Conservation (phyloP, 345 rosid species). For the Acer negundo region DNA sequence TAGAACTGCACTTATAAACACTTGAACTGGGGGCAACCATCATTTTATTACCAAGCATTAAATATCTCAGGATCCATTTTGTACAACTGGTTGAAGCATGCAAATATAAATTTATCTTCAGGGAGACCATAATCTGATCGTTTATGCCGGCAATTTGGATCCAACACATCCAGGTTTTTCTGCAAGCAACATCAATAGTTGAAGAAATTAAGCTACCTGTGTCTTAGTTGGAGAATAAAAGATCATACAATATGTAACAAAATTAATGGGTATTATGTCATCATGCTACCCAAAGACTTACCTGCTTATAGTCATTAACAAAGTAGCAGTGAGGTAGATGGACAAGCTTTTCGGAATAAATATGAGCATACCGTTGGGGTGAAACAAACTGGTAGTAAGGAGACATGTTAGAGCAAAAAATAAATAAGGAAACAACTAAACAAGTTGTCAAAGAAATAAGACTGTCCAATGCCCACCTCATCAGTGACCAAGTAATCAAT, state of each 20-base stretch:
- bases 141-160: conserved; percentile 71
- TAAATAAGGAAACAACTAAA: neutral
- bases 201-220: neutral
- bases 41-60: conserved; percentile 70
- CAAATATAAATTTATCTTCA: conserved; percentile 94
- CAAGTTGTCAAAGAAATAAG: neutral
- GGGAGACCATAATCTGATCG: conserved; percentile 93
- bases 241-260: neutral
- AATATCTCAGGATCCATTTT: conserved; percentile 99
- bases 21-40: neutral
- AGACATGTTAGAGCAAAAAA: conserved; percentile 21
- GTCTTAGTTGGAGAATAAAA: neutral
- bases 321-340: conserved; percentile 98
- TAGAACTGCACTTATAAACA: neutral
- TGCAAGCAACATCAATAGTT: conserved; percentile 33
- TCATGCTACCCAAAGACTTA: conserved; percentile 17
- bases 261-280: neutral
- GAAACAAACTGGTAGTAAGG: conserved; percentile 76
- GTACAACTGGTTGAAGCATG: conserved; percentile 97
- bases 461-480: conserved; percentile 53
- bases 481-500: conserved; percentile 96
- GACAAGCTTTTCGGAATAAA: conserved; percentile 96
- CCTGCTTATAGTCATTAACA: conserved; percentile 99
- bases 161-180: conserved; percentile 93
- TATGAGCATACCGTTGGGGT: conserved; percentile 66